phyloP scores from a whole-genome alignment of 169 alveolate genomes.

The Amoebophrya sp. region DNA sequence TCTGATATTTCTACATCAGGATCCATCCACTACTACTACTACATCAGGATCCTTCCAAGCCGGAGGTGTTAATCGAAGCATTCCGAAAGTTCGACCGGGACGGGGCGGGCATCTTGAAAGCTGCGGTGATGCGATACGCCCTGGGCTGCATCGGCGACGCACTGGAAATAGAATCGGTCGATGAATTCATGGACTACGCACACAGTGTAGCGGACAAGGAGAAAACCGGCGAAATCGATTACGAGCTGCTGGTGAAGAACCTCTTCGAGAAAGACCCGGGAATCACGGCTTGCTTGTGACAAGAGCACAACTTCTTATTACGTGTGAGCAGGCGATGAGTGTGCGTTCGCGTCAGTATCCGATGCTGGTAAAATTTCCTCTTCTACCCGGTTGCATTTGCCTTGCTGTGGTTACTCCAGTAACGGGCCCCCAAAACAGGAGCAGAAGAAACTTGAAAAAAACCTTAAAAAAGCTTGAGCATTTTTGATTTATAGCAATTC shows the following conservation, averaged over 20 bases:
- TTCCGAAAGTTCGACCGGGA: background rate
- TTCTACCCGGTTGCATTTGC: too few relatives aligned
- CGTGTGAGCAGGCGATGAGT: too few relatives aligned
- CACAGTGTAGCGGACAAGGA: background rate
- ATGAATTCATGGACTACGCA: constrained; percentile 7
- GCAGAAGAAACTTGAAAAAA: too few relatives aligned
- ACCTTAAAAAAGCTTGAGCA: too few relatives aligned
- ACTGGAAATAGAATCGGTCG: background rate
- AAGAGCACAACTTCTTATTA: too few relatives aligned
- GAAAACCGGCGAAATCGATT: background rate
- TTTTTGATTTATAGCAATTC: too few relatives aligned
- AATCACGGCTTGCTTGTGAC: background rate
- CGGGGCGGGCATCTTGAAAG: background rate
- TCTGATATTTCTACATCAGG: too few relatives aligned
- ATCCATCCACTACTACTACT: too few relatives aligned
- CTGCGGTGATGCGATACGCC: background rate
- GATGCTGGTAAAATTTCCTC: too few relatives aligned
- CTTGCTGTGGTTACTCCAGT: too few relatives aligned
- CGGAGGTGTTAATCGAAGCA: background rate
- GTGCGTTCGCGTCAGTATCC: too few relatives aligned
- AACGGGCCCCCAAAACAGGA: too few relatives aligned
- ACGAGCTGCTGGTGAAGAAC: background rate
- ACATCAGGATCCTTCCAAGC: constrained; percentile 1
- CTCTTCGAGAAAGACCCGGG: constrained; percentile 15
- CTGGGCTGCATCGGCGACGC: constrained; percentile 4